phyloP scores from a whole-genome alignment of 1,139 yeast species.

The Candida neerlandica region DNA sequence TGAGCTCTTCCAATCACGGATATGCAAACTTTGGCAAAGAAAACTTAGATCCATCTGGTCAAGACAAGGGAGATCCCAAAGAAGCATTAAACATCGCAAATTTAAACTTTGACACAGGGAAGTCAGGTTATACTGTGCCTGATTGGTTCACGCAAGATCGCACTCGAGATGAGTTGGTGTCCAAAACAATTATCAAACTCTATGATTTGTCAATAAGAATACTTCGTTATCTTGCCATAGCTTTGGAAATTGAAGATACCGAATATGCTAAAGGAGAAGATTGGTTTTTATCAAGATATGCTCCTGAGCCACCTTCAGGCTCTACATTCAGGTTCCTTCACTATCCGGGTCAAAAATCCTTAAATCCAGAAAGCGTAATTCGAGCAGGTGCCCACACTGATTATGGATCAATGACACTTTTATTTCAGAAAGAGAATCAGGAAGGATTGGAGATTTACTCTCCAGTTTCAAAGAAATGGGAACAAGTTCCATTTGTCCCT shows the following conservation, averaged over 20 bases:
- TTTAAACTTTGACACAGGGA: conserved; percentile 44
- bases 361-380: conserved; percentile 56
- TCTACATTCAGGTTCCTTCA: conserved; percentile 69
- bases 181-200: conserved; percentile 40
- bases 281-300: conserved; percentile 66
- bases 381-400: conserved; percentile 90
- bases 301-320: conserved; percentile 52
- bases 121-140: conserved; percentile 39
- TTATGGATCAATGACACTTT: conserved; percentile 70
- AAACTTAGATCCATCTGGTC: conserved; percentile 51
- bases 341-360: conserved; percentile 61
- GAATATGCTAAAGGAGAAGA: conserved; percentile 34
- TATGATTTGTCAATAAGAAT: conserved; percentile 44
- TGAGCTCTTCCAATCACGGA: conserved; percentile 60
- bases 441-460: conserved; percentile 73
- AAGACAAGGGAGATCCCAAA: conserved; percentile 61
- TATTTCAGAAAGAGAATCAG: conserved; percentile 70
- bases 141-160: conserved; percentile 41
- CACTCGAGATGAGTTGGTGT: conserved; percentile 33
- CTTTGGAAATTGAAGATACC: conserved; percentile 56
- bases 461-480: conserved; percentile 58
- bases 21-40: conserved; percentile 64
- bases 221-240: conserved; percentile 57
- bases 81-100: conserved; percentile 54
- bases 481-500: conserved; percentile 59